phyloP scores from a whole-genome alignment of 2,329 filamentous ascomycete species.

The Sodiomyces alkalinus region DNA sequence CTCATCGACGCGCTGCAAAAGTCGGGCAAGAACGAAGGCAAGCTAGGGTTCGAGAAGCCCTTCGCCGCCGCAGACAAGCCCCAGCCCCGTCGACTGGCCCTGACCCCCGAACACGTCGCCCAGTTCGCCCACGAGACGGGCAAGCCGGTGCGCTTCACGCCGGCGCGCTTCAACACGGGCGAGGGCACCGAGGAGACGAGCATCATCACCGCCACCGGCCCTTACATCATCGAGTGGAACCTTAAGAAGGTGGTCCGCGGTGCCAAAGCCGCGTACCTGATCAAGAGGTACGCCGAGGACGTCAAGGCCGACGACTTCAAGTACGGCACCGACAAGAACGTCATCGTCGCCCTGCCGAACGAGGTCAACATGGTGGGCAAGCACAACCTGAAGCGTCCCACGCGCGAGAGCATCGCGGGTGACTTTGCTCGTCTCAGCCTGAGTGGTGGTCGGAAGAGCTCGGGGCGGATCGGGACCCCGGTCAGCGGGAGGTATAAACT shows the following conservation, averaged over 20 bases:
- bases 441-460: constrained; percentile 32
- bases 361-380: constrained; percentile 97
- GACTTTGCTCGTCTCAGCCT: constrained; percentile 24
- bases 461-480: constrained; percentile 34
- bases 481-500: constrained; percentile 55
- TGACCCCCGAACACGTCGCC: constrained; percentile 84
- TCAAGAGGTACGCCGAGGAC: constrained; percentile 90
- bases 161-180: constrained; percentile 87
- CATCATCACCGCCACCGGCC: constrained; percentile 91
- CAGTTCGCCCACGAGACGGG: constrained; percentile 97
- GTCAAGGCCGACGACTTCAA: constrained; percentile 99
- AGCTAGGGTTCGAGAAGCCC: constrained; percentile 89
- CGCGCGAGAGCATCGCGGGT: constrained; percentile 78
- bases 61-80: constrained; percentile 91
- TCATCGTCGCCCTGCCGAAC: constrained; percentile 91
- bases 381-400: constrained; percentile 70
- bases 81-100: constrained; percentile 74
- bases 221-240: constrained; percentile 94
- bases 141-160: constrained; percentile 71
- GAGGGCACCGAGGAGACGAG: constrained; percentile 71
- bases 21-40: constrained; percentile 88
- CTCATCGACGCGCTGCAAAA: constrained; percentile 87
- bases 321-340: constrained; percentile 92
- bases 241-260: constrained; percentile 76
- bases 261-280: constrained; percentile 78